Evolutionary conservation across 73 alveolate genomes (phyloP), one percentile per base, ranked within the genome.

Genomic region (Paramecium pentaurelia): DNA sequence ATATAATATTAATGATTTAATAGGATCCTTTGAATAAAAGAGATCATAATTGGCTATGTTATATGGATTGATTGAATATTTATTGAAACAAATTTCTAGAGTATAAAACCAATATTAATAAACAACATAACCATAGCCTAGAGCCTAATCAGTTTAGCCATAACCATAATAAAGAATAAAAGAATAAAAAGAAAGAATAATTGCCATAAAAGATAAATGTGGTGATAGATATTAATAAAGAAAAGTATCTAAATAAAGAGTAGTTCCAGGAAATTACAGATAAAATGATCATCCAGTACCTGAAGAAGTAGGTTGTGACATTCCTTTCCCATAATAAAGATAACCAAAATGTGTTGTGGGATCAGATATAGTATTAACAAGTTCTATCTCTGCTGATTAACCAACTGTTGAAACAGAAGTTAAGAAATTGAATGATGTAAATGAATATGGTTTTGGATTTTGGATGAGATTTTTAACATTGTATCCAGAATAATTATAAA

Each of bases 391-490:
- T 36, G 87, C 87, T 36, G 87, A 73, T 73, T 34, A 73, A 73
- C 87, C 87, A 34, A 73, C 87, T n/a, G 87, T 73, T 36, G 38
- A 22, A 36, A 73, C 87, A 37, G 87, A 73, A 73, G 87, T 73
- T 1, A 73, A 73, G 37, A 37, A 73, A 73, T 37, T 73, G 8
- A 73, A 73, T 7, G 87, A 73, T 36, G 87, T 73, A 37, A 73
- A 73, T 18, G 87, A 73, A 73, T 73, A 73, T 73, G 87, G 87
- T 37, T 73, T 73, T 73, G 87, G 87, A 12, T 73, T 73, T 40
- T 73, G 87, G 87, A 73, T 73, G 87, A 73, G 87, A 73, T 73
- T 73, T 22, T 40, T 73, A 34, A 37, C 58, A 73, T 44, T 73
- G 18, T 73, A 73, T 38, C 87, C 87, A 73, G 87, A 40, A 73